Base-by-base conservation (phyloP, 139 green algal genomes). In the Chlamydomonas sp. region DNA sequence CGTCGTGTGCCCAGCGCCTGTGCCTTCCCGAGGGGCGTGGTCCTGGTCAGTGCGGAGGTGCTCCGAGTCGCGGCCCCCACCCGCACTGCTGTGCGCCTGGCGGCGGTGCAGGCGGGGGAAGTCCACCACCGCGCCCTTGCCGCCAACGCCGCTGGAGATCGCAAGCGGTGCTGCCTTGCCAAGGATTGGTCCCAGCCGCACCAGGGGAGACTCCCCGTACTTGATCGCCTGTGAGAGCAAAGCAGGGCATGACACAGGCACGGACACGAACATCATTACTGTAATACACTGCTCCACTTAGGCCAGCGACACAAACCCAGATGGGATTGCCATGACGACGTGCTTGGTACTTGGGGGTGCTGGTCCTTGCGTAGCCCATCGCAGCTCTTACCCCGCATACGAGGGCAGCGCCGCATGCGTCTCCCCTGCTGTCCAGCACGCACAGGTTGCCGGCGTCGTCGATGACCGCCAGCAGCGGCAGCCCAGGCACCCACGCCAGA, bases 121-220 rank as follows among this genome's bases (percentile, higher is more conserved):
- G 60, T 86, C 82, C 9, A 6, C 2, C 60, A 71, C n/a, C 1
- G 61, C 20, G n/a, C 4, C 72, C 9, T 63, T 61, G 2, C 31
- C 31, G 17, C 61, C 59, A 49, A 49, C 31, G 31, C 31, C 31
- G 31, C 31, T 49, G 31, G 31, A 49, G 15, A 12, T 31, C 2
- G 83, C 59, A 62, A 87, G 83, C 73, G 73, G 83, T 6, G 62
- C 61, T 0, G 83, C 83, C 83, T 80, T 80, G n/a, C 72, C 73
- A 10, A 87, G 73, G 10, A 87, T 87, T 1, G 83, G 83, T 2
- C 72, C 83, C 72, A 87, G 58, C 2, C 71, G 72, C 62, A 87
- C n/a, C 72, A 80, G 4, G 0, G 73, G 4, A 1, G 83, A 87
- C 5, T 87, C 83, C 0, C 83, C 83, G 61, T 76, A 87, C 83